A percentile compares a stretch with the other conserved stretches of the same genome.
These are phyloP conservation scores for Mycocentrospora acerina DNA, from an alignment of 2,329 filamentous ascomycete species.

Conservation along the genomic window DNA sequence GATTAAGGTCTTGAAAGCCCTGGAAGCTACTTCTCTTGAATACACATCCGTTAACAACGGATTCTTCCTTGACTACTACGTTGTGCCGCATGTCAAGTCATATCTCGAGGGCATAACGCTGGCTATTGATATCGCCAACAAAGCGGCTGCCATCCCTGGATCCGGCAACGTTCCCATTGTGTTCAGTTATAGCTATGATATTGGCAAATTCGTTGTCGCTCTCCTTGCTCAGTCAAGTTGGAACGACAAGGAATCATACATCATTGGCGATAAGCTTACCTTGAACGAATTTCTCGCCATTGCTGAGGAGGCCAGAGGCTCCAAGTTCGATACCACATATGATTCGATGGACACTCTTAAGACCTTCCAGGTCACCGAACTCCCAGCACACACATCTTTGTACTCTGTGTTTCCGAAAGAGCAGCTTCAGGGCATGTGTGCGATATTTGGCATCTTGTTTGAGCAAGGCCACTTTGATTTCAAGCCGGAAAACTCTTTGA, in stretches of 20 bases:
- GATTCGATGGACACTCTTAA: conserved; percentile 14
- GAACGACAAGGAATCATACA: conserved; percentile 36
- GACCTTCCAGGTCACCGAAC: conserved; percentile 12
- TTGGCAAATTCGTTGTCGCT: conserved; percentile 9
- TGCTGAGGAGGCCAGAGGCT: conserved; percentile 45
- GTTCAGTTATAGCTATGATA: conserved; percentile 16
- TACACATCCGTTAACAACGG: conserved; percentile 11
- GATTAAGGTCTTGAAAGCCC: conserved; percentile 1
- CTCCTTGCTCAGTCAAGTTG: conserved; percentile 19
- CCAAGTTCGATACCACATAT: conserved; percentile 12
- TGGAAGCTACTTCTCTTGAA: conserved; percentile 5
- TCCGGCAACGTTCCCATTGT: conserved; percentile 11
- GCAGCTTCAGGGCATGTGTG: conserved; percentile 1
- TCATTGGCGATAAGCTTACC: conserved; percentile 48
- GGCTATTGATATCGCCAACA: conserved; percentile 11
- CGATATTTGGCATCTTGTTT: conserved; percentile 3
- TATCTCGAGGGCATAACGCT: conserved; percentile 2
- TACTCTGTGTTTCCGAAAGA: conserved; percentile 12
- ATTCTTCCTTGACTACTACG: conserved; percentile 14
- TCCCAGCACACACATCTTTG: conserved; percentile 7
- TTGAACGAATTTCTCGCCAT: conserved; percentile 48
- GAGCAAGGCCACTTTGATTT: too few relatives aligned
- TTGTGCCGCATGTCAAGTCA: conserved; percentile 6
- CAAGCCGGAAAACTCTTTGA: too few relatives aligned
- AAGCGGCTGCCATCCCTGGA: conserved; percentile 15